phyloP scores from a whole-genome alignment of 345 rosid genomes.

The Hypericum perforatum region DNA sequence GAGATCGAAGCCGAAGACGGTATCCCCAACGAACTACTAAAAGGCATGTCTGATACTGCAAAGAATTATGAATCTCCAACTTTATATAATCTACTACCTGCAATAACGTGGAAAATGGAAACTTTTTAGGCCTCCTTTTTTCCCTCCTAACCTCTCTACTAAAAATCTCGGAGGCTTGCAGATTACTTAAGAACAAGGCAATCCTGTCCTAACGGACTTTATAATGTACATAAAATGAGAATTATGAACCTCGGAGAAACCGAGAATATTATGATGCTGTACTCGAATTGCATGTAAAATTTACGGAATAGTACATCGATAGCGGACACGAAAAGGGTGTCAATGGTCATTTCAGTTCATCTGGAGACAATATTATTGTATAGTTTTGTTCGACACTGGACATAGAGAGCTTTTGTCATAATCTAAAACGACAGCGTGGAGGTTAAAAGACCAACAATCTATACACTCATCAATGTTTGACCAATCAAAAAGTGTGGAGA shows the following conservation, averaged over 20 bases:
- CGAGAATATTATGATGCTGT: conserved; percentile 14
- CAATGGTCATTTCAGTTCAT: neutral
- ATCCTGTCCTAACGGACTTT: conserved; percentile 1
- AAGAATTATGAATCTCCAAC: neutral
- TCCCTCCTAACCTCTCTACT: neutral
- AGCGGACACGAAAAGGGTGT: neutral
- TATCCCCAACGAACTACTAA: conserved; percentile 31
- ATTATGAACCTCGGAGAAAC: conserved; percentile 15
- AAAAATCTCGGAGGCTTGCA: neutral
- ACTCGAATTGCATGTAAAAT: conserved; percentile 4
- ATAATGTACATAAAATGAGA: conserved; percentile 7
- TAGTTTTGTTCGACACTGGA: too few relatives aligned
- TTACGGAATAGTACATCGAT: neutral
- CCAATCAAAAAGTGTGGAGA: too few relatives aligned
- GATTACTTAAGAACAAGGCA: conserved; percentile 14
- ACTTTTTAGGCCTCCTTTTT: neutral
- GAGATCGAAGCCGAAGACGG: conserved; percentile 27
- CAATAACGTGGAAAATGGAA: neutral
- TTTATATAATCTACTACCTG: neutral
- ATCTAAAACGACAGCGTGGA: too few relatives aligned
- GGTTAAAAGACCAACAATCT: too few relatives aligned
- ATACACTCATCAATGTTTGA: too few relatives aligned
- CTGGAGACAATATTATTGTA: neutral
- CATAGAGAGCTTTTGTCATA: too few relatives aligned
- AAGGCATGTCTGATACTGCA: conserved; percentile 33